A percentile compares a stretch with the other conserved stretches of the same genome.
Evolutionary conservation across 2,329 filamentous ascomycete species (phyloP).

Genomic region (Cryphonectria japonica): DNA sequence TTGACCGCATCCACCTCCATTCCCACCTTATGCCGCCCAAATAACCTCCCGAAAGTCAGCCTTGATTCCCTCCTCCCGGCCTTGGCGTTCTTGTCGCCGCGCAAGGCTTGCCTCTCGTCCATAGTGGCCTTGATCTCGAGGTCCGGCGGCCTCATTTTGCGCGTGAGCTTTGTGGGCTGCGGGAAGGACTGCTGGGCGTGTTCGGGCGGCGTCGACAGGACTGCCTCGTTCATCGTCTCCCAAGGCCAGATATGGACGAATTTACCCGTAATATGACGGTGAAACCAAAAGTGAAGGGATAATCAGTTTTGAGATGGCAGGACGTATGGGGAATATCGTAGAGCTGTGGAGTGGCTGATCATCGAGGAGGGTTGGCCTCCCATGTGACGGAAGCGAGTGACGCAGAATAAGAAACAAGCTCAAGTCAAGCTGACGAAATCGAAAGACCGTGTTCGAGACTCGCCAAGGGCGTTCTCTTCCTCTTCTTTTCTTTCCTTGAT

Average conservation of each 20-base stretch:
- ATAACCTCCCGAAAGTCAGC: slow-evolving; percentile 55
- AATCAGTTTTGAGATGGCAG: neutral
- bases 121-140: slow-evolving; percentile 37
- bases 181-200: slow-evolving; percentile 22
- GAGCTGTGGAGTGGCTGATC: slow-evolving; percentile 19
- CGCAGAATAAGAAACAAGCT: slow-evolving; percentile 20
- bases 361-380: slow-evolving; percentile 5
- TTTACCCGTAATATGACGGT: neutral
- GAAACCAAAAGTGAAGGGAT: neutral
- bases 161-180: slow-evolving; percentile 32
- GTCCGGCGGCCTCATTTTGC: slow-evolving; percentile 46
- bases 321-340: neutral
- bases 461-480: neutral
- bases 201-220: slow-evolving; percentile 3
- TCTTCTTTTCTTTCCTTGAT: neutral
- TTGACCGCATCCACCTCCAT: slow-evolving; percentile 40
- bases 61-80: slow-evolving; percentile 54
- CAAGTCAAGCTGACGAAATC: neutral
- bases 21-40: slow-evolving; percentile 48
- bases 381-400: slow-evolving; percentile 22
- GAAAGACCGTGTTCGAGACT: slow-evolving; percentile 16
- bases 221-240: slow-evolving; percentile 14
- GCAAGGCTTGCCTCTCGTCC: slow-evolving; percentile 48
- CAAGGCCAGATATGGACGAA: neutral
- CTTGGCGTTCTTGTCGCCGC: slow-evolving; percentile 43